Evolutionary conservation across 2,329 filamentous ascomycete genomes (phyloP), one percentile per base, ranked within the genome.

Genomic region (Aspergillus ruber): DNA sequence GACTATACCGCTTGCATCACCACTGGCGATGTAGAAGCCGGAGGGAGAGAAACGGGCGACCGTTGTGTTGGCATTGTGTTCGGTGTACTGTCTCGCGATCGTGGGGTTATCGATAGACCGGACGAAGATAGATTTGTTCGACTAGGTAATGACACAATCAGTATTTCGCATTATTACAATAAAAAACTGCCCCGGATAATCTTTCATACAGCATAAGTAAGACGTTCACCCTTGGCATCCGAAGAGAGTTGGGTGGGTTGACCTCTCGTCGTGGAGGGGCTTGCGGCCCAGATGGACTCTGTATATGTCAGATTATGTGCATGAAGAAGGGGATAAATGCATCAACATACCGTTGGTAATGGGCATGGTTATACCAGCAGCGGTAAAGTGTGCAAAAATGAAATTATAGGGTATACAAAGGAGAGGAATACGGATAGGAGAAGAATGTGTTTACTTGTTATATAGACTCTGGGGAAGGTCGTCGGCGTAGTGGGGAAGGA

Each of bases 101-200:
- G 88, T 79, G 45, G 91, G 91, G 66, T 93, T 76, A 73, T 98
- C 91, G 74, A 98, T 95, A 53, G 85, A 90, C 59, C 93, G 89
- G 42, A 98, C 78, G 73, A 96, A 97, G 71, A 98, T 85, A 52
- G 91, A 97, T 77, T 97, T 97, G 64, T 89, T 90, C 45, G 90
- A 91, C 89, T 94, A 58, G 10, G 43, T 29, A 20, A 12, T 6
- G n/a, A 12, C 18, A 39, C 36, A 17, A 18, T 20, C 15, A 18
- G 17, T 18, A 12, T 18, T 12, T 20, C 7, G 15, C 36, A 39
- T 39, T 39, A 4, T 35, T 35, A 17, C 5, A n/a, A 35, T 18
- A 10, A 18, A 39, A 7, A 4, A 10, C 36, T 18, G 9, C 17
- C 5, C 4, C 10, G 18, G 8, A 10, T 12, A 39, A 12, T 20